These are phyloP conservation scores for Teratosphaeria pseudoeucalypti DNA, from an alignment of 2,329 filamentous ascomycete genomes.

Conservation along the genomic window DNA sequence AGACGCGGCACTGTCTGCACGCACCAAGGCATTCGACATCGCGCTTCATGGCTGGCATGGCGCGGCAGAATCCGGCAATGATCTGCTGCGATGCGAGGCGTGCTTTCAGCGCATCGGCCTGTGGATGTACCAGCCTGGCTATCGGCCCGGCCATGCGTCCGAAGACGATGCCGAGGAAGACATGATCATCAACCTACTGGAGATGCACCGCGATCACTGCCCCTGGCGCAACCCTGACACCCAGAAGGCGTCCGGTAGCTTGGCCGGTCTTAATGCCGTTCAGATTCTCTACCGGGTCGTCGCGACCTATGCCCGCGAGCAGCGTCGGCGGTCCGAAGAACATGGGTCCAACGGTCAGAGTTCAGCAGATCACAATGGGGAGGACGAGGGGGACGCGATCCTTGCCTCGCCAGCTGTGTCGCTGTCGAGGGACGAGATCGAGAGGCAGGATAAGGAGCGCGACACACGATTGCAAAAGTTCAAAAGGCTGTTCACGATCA, in stretches of 20 bases:
- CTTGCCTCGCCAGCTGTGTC: constrained; percentile 6
- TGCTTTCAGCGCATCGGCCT: constrained; percentile 83
- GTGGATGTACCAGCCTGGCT: constrained; percentile 76
- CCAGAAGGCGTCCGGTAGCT: constrained; percentile 24
- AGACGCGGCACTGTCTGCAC: not conserved
- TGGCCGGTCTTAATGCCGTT: constrained; percentile 22
- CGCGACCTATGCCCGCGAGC: constrained; percentile 21
- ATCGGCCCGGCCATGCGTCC: constrained; percentile 25
- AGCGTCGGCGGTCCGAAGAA: constrained; percentile 18
- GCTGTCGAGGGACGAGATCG: constrained; percentile 21
- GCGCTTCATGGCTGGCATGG: constrained; percentile 41
- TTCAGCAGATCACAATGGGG: not conserved
- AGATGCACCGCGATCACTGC: constrained; percentile 29
- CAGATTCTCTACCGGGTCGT: constrained; percentile 24
- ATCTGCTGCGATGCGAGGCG: constrained; percentile 68
- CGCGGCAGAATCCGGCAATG: constrained; percentile 51
- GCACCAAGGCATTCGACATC: constrained; percentile 19
- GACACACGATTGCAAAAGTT: constrained; percentile 23
- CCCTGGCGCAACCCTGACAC: constrained; percentile 26
- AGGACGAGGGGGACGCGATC: not conserved
- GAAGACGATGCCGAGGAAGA: constrained; percentile 10
- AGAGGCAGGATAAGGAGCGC: constrained; percentile 24
- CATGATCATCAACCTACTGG: constrained; percentile 20
- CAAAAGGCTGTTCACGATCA: constrained; percentile 26
- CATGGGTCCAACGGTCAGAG: not conserved